Evolutionary conservation across 345 rosid genomes (phyloP).

Genomic region (Populus pruinosa): DNA sequence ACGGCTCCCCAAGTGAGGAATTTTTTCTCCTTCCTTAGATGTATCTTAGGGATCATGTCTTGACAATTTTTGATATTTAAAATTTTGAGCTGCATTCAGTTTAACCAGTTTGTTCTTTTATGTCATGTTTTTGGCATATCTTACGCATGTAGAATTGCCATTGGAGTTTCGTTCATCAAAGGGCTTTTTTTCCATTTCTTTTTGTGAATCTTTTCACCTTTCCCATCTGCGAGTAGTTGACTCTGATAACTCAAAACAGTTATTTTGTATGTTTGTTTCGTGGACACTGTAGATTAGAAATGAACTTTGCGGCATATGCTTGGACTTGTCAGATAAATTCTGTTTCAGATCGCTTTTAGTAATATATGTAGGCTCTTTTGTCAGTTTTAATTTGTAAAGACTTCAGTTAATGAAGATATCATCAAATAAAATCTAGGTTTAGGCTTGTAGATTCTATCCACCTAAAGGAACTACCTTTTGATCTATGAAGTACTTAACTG

Average conservation of each 20-base stretch:
- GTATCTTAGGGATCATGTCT: background rate
- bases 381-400: background rate
- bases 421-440: background rate
- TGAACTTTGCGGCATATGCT: background rate
- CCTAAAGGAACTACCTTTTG: constrained; percentile 11
- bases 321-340: background rate
- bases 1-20: constrained; percentile 88
- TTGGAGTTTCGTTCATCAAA: background rate
- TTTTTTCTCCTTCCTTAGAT: constrained; percentile 1
- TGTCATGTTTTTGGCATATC: background rate
- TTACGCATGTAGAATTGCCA: background rate
- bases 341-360: background rate
- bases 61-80: background rate
- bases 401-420: constrained; percentile 9
- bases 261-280: background rate
- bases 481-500: constrained; percentile 3
- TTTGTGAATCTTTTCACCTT: background rate
- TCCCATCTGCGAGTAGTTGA: background rate
- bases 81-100: background rate
- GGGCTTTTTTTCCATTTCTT: background rate
- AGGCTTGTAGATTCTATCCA: constrained; percentile 2
- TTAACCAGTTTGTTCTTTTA: background rate
- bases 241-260: background rate
- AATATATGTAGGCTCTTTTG: background rate
- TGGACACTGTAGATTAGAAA: background rate